Evolutionary conservation across 2,329 filamentous ascomycete species (phyloP), one percentile per base, ranked within the genome.

Genomic region (Pezicula radicicola): DNA sequence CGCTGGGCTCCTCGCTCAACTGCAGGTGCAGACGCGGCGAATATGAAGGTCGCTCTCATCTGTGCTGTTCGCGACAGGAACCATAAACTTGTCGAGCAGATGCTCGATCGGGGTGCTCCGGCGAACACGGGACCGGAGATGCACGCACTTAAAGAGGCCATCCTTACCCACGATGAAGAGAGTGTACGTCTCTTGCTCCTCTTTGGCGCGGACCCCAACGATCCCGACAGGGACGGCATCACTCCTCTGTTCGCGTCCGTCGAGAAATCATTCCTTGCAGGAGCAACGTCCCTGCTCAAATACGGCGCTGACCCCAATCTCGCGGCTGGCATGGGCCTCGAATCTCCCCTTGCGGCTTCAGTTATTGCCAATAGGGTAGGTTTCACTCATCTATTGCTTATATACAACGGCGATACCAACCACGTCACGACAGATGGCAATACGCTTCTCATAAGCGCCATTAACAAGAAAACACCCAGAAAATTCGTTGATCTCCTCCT

Each of bases 271-370:
- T 83, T 80, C 62, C 63, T 80, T 39, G 78, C 80, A 19, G 82
- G 77, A 3, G 81, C 83, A 0, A 77, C 78, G 28, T 69, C 79
- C 47, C 74, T 88, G 4, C 73, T 85, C 57, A 85, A 86, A 67
- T 87, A 88, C 55, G 82, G 83, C 10, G 81, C 80, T 15, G 80
- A 81, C 62, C 76, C 77, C 9, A 83, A 83, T 61, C 70, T 80
- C 43, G 66, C 71, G 1, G 70, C 73, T 1, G 76, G 80, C 0
- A 66, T 74, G 0, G 75, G 79, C 9, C 66, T 73, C 3, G 81
- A 85, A 55, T 77, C 79, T 1, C 78, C 85, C 0, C 70, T 87
- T 30, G 72, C 75, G 16, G 59, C 75, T 46, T 74, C 83, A 15
- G 71, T 76, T 43, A 63, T 72, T 2, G 74, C 76, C 44, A 77